Percentiles rank a stretch among this genome's conserved stretches.
Evolutionary conservation across 306 rosid species (phyloP).

Genomic region (Pterocarpus macrocarpus): DNA sequence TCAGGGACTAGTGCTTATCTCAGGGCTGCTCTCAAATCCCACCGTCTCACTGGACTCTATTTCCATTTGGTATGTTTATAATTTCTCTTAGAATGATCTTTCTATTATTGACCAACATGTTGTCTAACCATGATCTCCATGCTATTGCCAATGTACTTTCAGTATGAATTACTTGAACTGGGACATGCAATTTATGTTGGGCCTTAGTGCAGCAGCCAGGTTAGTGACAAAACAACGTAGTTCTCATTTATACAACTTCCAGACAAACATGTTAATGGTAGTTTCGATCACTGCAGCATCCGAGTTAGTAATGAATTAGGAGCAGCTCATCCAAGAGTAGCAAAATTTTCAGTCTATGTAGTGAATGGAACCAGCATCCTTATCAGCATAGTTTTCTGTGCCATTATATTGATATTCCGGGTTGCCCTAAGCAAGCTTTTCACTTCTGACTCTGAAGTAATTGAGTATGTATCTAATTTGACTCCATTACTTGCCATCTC

Average conservation of each 20-base stretch:
- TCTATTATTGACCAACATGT: neutral
- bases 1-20: constrained; percentile 80
- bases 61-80: constrained; percentile 54
- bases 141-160: constrained; percentile 33
- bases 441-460: constrained; percentile 63
- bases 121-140: constrained; percentile 8
- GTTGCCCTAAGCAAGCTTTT: constrained; percentile 69
- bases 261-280: neutral
- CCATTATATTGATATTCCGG: constrained; percentile 55
- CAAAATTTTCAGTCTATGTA: constrained; percentile 69
- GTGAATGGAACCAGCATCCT: constrained; percentile 74
- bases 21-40: constrained; percentile 79
- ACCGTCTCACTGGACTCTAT: constrained; percentile 70
- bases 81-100: constrained; percentile 34
- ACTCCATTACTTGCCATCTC: constrained; percentile 77
- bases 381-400: constrained; percentile 60
- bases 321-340: constrained; percentile 69
- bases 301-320: constrained; percentile 85
- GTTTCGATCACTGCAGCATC: constrained; percentile 50
- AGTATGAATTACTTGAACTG: constrained; percentile 78
- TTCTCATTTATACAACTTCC: neutral
- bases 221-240: constrained; percentile 26
- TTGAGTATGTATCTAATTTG: constrained; percentile 62
- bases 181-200: constrained; percentile 76
- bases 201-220: constrained; percentile 82